Percentiles rank a stretch among this genome's conserved stretches.
phyloP scores from a whole-genome alignment of 2,329 filamentous ascomycete species.

The Fusarium pseudocircinatum region DNA sequence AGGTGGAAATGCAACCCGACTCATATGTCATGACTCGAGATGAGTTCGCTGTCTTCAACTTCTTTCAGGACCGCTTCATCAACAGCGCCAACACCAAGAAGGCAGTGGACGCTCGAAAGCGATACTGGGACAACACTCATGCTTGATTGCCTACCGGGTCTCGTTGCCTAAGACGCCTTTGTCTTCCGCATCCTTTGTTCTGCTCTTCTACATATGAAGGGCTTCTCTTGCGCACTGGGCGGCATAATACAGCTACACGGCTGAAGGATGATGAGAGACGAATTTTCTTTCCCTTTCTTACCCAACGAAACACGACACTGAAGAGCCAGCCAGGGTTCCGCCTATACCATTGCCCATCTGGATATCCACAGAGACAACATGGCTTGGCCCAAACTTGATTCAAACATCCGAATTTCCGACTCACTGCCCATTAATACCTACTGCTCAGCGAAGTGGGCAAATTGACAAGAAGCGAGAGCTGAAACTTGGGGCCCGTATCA shows the following conservation, averaged over 20 bases:
- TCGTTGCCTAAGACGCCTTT: slow-evolving; percentile 8
- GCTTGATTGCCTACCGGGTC: slow-evolving; percentile 43
- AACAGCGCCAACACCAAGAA: slow-evolving; percentile 61
- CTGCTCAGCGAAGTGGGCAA: background rate
- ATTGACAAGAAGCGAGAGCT: slow-evolving; percentile 22
- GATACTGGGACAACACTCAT: slow-evolving; percentile 62
- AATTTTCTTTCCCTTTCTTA: background rate
- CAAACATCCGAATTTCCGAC: slow-evolving; percentile 16
- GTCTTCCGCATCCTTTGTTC: background rate
- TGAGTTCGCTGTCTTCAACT: slow-evolving; percentile 90
- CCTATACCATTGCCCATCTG: background rate
- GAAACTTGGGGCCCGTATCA: slow-evolving; percentile 16
- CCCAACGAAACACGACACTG: background rate
- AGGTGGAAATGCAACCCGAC: slow-evolving; percentile 70
- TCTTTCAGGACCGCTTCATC: slow-evolving; percentile 74
- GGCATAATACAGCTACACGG: background rate
- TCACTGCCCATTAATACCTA: background rate
- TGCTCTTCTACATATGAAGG: background rate
- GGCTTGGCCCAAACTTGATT: background rate
- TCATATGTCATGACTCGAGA: slow-evolving; percentile 78
- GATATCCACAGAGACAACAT: background rate
- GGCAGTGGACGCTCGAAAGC: slow-evolving; percentile 58
- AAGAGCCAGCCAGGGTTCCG: background rate
- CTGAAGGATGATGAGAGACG: background rate
- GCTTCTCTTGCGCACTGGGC: background rate